A percentile compares a stretch with the other conserved stretches of the same genome.
These are phyloP conservation scores for Metschnikowia colocasiae DNA, from an alignment of 805 yeast genomes.

Conservation along the genomic window DNA sequence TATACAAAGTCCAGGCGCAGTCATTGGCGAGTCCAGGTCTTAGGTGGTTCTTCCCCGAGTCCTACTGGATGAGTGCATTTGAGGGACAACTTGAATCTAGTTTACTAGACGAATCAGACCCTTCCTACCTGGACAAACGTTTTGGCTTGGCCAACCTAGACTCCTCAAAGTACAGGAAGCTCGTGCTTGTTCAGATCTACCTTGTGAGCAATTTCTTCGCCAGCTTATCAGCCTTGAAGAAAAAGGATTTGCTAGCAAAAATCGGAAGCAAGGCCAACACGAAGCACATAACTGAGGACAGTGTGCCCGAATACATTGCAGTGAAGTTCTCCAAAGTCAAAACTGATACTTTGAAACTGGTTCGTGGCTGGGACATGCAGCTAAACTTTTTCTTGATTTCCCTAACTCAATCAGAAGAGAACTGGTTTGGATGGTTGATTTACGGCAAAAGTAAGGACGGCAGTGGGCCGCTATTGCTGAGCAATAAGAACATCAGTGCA, in stretches of 20 bases:
- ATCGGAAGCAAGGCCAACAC: constrained; percentile 27
- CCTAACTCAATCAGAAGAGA: constrained; percentile 26
- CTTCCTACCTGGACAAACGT: constrained; percentile 20
- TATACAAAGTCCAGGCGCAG: constrained; percentile 12
- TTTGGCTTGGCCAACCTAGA: constrained; percentile 25
- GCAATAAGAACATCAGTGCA: constrained; percentile 18
- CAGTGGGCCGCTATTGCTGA: constrained; percentile 22
- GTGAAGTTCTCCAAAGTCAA: constrained; percentile 24
- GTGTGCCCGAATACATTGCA: constrained; percentile 24
- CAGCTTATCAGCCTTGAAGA: constrained; percentile 26
- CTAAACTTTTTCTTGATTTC: constrained; percentile 28
- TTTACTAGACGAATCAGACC: constrained; percentile 12
- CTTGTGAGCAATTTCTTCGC: constrained; percentile 28
- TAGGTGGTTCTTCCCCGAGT: constrained; percentile 32
- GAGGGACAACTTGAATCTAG: constrained; percentile 17
- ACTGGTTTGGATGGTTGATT: constrained; percentile 42
- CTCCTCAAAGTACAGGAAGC: constrained; percentile 25
- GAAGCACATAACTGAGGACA: constrained; percentile 37
- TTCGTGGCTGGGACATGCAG: constrained; percentile 24
- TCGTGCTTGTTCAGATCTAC: constrained; percentile 29
- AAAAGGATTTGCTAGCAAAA: constrained; percentile 19
- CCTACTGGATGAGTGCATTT: constrained; percentile 33
- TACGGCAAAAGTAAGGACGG: constrained; percentile 35
- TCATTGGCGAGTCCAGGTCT: constrained; percentile 17
- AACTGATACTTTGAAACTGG: constrained; percentile 22